Conservation (phyloP, 2,329 filamentous ascomycete species). For the Didymella keratinophila region DNA sequence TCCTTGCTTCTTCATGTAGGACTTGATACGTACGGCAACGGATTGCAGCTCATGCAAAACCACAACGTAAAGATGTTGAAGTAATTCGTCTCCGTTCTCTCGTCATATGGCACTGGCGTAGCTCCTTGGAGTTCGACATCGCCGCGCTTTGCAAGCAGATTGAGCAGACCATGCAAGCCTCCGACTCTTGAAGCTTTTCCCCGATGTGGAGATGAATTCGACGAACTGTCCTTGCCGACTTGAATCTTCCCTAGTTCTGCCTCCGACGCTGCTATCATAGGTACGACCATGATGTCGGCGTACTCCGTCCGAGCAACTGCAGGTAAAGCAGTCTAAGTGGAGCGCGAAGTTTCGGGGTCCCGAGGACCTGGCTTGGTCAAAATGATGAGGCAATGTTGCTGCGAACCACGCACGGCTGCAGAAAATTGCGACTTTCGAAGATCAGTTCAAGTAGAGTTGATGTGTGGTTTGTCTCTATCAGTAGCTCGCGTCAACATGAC, state of each 20-base stretch:
- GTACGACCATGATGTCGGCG: slow-evolving; percentile 20
- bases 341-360: slow-evolving; percentile 9
- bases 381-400: background rate
- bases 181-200: slow-evolving; percentile 18
- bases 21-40: slow-evolving; percentile 61
- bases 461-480: slow-evolving; percentile 7
- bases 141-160: slow-evolving; percentile 32
- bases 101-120: slow-evolving; percentile 63
- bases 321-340: slow-evolving; percentile 9
- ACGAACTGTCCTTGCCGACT: slow-evolving; percentile 9
- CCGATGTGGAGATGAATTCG: slow-evolving; percentile 4
- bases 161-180: slow-evolving; percentile 28
- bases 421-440: background rate
- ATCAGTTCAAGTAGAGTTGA: background rate
- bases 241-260: slow-evolving; percentile 20
- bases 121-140: slow-evolving; percentile 56
- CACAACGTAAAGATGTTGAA: slow-evolving; percentile 68
- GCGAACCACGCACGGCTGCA: slow-evolving; percentile 6
- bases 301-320: slow-evolving; percentile 3
- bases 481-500: background rate
- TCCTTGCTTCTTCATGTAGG: background rate
- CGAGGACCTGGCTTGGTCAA: slow-evolving; percentile 3
- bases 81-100: slow-evolving; percentile 62
- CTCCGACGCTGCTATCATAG: slow-evolving; percentile 22
- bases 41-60: slow-evolving; percentile 65